phyloP scores from a whole-genome alignment of 140 eudicot species.

The Flaveria floridana region DNA sequence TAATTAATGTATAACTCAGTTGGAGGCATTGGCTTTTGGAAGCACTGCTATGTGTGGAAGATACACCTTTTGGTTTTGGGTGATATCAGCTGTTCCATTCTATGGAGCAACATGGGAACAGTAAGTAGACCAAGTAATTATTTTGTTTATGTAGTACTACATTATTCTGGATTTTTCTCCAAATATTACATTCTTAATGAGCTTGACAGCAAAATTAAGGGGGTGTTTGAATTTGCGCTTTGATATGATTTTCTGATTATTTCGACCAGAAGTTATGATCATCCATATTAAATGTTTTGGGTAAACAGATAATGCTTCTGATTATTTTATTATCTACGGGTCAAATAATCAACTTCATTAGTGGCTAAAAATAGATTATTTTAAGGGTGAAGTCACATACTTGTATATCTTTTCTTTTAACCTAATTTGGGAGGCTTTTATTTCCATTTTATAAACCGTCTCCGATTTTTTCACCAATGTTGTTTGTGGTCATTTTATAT shows the following conservation, averaged over 20 bases:
- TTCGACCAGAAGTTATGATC: not conserved
- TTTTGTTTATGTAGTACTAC: conserved; percentile 4
- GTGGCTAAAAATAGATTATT: not conserved
- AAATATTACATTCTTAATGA: conserved; percentile 7
- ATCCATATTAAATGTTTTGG: not conserved
- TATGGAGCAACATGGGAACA: conserved; percentile 97
- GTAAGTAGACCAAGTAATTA: conserved; percentile 45
- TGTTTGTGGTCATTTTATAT: not conserved
- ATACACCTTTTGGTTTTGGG: conserved; percentile 87
- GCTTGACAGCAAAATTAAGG: not conserved
- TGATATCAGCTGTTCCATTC: conserved; percentile 88
- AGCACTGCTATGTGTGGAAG: conserved; percentile 97
- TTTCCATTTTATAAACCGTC: not conserved
- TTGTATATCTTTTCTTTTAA: not conserved
- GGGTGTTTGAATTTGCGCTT: not conserved
- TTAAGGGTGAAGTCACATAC: not conserved
- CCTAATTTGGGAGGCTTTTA: not conserved
- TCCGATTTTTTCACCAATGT: not conserved
- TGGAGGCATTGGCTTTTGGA: conserved; percentile 92
- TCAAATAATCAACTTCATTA: not conserved
- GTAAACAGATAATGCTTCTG: not conserved
- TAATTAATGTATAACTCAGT: conserved; percentile 40
- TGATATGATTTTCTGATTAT: not conserved
- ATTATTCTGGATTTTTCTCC: not conserved
- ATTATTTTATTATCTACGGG: not conserved